A percentile compares a stretch with the other conserved stretches of the same genome.
Conservation (phyloP, 1,284 basidiomycete species). For the Caloboletus firmus region DNA sequence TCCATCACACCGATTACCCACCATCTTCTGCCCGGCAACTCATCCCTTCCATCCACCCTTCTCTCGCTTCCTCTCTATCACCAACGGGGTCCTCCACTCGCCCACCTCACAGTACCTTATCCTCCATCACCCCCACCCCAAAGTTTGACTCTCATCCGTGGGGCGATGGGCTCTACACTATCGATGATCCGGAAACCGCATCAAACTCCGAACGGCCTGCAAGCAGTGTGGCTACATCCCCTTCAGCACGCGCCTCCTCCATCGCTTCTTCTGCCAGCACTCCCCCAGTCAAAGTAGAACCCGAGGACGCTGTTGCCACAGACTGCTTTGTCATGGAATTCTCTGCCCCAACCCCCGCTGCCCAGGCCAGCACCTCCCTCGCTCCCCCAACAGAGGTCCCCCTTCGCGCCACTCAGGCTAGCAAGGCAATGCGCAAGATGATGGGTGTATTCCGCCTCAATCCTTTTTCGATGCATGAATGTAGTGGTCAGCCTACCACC, state of each 20-base stretch:
- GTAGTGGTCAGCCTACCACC: slow-evolving; percentile 37
- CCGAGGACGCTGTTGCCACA: slow-evolving; percentile 26
- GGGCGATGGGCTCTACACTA: slow-evolving; percentile 35
- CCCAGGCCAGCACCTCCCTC: slow-evolving; percentile 38
- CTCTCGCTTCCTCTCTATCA: slow-evolving; percentile 22
- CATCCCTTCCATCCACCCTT: slow-evolving; percentile 12
- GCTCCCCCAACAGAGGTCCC: slow-evolving; percentile 66
- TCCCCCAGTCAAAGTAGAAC: slow-evolving; percentile 33
- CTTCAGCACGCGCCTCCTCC: slow-evolving; percentile 38
- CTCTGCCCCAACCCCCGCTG: slow-evolving; percentile 31
- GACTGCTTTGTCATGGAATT: slow-evolving; percentile 42
- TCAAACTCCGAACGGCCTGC: slow-evolving; percentile 38
- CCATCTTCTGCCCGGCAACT: slow-evolving; percentile 22
- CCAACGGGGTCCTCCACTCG: slow-evolving; percentile 7
- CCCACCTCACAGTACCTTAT: slow-evolving; percentile 9
- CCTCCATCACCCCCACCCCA: slow-evolving; percentile 12
- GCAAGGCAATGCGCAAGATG: slow-evolving; percentile 63
- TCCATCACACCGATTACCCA: slow-evolving; percentile 26
- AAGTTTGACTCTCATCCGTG: slow-evolving; percentile 32
- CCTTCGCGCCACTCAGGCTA: slow-evolving; percentile 68
- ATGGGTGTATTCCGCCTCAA: slow-evolving; percentile 76
- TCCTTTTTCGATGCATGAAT: slow-evolving; percentile 69
- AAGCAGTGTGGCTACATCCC: slow-evolving; percentile 36
- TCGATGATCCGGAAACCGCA: slow-evolving; percentile 35
- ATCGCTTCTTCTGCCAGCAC: slow-evolving; percentile 31